Base-by-base conservation (phyloP, 2,329 filamentous ascomycete genomes). In the Neurospora sp. region DNA sequence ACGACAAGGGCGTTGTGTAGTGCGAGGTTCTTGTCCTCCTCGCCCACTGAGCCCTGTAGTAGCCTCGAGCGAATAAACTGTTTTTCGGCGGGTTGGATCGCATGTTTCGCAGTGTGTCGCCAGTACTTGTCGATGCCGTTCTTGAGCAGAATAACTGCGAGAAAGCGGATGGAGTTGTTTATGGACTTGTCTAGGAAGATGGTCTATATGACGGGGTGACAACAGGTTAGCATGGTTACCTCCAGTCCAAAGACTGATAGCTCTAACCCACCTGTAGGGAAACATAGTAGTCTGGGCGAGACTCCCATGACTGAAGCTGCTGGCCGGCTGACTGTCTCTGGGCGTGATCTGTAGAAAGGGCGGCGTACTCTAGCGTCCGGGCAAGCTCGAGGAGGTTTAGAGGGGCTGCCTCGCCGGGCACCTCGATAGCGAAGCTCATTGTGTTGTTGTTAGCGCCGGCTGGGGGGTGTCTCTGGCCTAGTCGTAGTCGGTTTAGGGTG, bases 91-190 rank as follows among this genome's bases (percentile, higher is more conserved):
- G 87, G 86, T 78, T 90, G 89, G 70, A 91, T 87, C 67, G 92
- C 89, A 40, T 91, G 92, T 78, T 83, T 84, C 38, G 81, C 78
- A 85, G 93, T 77, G n/a, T 81, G 74, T 15, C 96, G 87, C 96
- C 96, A 99, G 80, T 93, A 93, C 78, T 91, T 93, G 78, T 98
- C 95, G 80, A 98, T 94, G 69, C 94, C 96, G 79, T 98, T 97
- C 79, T 98, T 98, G 69, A 99, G 85, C 78, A 97, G 92, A 74
- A 98, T 97, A 70, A 98, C 89, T 69, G 95, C 92, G 11, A 97
- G 89, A 77, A 97, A 93, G 72, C 96, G 91, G 68, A 95, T 87
- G 76, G 96, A 90, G 70, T 88, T 81, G 1, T 93, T 91, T 1
- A 96, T 83, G 1, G 89, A 88, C 72, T 89, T 89, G 81, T 97